Conservation (phyloP, 371 early-diverging fungal species). For the Zancudomyces culisetae region DNA sequence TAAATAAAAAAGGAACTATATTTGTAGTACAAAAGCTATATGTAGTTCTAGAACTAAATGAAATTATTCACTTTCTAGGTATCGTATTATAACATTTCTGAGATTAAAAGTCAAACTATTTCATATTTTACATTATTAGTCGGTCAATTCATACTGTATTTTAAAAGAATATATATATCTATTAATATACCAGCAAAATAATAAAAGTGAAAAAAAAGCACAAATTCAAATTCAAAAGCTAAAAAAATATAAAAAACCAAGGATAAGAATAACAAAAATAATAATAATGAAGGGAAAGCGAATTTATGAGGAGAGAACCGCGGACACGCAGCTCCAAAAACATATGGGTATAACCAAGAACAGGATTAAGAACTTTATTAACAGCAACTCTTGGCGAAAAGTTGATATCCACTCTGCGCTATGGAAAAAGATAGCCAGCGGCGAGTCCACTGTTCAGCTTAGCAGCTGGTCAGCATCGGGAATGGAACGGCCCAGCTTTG, state of each 20-base stretch:
- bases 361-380: constrained; percentile 33
- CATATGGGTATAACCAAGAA: constrained; percentile 37
- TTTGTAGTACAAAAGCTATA: too few species aligned
- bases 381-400: constrained; percentile 30
- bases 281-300: not conserved
- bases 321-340: constrained; percentile 14
- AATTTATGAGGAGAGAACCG: not conserved
- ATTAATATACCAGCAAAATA: too few species aligned
- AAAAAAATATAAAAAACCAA: constrained; percentile 1
- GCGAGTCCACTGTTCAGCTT: constrained; percentile 24
- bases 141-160: too few species aligned
- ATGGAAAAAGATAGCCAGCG: constrained; percentile 13
- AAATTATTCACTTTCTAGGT: too few species aligned
- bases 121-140: too few species aligned
- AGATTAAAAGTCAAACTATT: too few species aligned
- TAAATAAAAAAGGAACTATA: too few species aligned
- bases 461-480: constrained; percentile 58
- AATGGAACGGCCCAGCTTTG: constrained; percentile 59
- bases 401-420: constrained; percentile 34
- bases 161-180: too few species aligned
- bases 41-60: too few species aligned
- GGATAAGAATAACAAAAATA: not conserved
- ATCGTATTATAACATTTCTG: too few species aligned
- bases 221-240: too few species aligned
- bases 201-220: too few species aligned